These are phyloP conservation scores for Talaromyces sp. DNA, from an alignment of 2,329 filamentous ascomycete genomes.

Conservation along the genomic window DNA sequence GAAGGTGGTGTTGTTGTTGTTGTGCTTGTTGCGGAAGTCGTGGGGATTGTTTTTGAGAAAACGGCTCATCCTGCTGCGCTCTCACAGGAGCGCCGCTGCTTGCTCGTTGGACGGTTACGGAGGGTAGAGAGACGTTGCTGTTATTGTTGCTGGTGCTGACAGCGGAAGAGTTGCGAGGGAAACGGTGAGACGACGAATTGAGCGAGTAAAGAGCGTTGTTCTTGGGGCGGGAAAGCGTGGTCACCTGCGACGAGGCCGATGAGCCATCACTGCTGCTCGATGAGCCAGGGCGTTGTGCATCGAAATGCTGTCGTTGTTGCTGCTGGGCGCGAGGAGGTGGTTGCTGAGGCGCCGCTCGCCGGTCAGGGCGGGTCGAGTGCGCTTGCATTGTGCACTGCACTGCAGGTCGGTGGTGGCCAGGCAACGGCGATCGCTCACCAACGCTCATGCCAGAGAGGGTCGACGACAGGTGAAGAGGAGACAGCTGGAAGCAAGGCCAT, in stretches of 20 bases:
- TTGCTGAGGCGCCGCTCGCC: conserved; percentile 5
- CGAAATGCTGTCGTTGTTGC: neutral
- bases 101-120: conserved; percentile 32
- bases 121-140: conserved; percentile 31
- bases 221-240: conserved; percentile 38
- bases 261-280: conserved; percentile 43
- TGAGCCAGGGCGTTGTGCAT: conserved; percentile 30
- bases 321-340: conserved; percentile 2
- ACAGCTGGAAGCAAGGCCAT: neutral
- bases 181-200: conserved; percentile 23
- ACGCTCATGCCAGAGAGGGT: neutral
- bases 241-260: conserved; percentile 38
- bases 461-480: neutral
- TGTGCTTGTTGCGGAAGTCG: conserved; percentile 19
- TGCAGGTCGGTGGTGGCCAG: neutral
- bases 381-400: conserved; percentile 9
- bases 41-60: conserved; percentile 29
- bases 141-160: conserved; percentile 19
- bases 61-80: conserved; percentile 4
- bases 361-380: conserved; percentile 11
- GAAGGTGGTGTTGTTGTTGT: conserved; percentile 26
- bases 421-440: neutral
- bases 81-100: conserved; percentile 13
- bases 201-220: conserved; percentile 31
- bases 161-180: conserved; percentile 23